Evolutionary conservation across 2,329 filamentous ascomycete genomes (phyloP).

Genomic region (Penicillium oxalicum): DNA sequence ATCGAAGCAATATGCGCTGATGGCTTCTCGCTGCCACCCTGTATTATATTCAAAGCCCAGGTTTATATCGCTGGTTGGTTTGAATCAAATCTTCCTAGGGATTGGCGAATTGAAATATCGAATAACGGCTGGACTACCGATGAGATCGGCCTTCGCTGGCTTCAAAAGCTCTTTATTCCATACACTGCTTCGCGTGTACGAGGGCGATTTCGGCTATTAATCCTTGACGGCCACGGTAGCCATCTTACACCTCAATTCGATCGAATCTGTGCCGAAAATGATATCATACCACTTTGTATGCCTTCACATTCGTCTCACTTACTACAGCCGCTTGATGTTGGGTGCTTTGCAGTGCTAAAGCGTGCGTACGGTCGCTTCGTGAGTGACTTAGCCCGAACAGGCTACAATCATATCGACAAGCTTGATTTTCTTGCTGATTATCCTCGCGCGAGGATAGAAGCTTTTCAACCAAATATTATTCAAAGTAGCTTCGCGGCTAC

Average conservation of each 20-base stretch:
- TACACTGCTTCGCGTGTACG: too few species aligned
- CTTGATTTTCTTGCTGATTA: too few species aligned
- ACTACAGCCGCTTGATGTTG: constrained; percentile 1
- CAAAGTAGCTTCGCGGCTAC: too few species aligned
- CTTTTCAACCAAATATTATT: too few species aligned
- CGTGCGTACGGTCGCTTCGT: too few species aligned
- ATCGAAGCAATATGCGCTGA: constrained; percentile 1
- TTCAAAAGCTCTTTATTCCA: too few species aligned
- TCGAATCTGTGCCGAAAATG: constrained; percentile 2
- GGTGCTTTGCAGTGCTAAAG: background rate
- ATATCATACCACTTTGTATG: constrained; percentile 3
- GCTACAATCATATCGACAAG: too few species aligned
- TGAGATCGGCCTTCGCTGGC: background rate
- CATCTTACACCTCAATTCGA: background rate
- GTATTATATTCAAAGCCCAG: constrained; percentile 4
- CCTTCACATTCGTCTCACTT: constrained; percentile 4
- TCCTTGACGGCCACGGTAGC: too few species aligned
- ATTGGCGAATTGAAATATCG: constrained; percentile 2
- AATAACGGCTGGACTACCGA: constrained; percentile 5
- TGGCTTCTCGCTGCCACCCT: constrained; percentile 3
- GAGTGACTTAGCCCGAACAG: too few species aligned
- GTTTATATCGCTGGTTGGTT: background rate
- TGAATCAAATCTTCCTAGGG: background rate
- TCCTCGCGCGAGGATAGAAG: too few species aligned
- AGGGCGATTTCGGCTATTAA: too few species aligned